These are phyloP conservation scores for Chalaropsis thielavioides DNA, from an alignment of 2,329 filamentous ascomycete genomes.

Conservation along the genomic window DNA sequence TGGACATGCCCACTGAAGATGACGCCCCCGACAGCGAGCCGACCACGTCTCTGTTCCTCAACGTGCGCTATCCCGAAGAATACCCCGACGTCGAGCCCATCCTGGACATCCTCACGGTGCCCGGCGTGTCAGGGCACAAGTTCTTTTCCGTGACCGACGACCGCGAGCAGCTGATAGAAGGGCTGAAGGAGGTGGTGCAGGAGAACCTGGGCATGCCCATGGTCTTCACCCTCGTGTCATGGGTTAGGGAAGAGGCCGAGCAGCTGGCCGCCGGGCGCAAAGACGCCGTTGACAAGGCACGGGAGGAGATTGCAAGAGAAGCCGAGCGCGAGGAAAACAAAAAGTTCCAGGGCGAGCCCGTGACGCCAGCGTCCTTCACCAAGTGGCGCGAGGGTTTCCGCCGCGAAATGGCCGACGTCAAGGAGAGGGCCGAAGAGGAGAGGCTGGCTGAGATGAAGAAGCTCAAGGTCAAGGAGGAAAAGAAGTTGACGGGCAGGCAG, in stretches of 20 bases:
- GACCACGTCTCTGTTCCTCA: constrained; percentile 56
- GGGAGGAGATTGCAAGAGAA: constrained; percentile 40
- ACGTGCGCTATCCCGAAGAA: constrained; percentile 73
- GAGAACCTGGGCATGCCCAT: constrained; percentile 96
- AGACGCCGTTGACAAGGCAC: constrained; percentile 43
- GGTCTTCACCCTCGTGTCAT: constrained; percentile 81
- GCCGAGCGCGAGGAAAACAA: constrained; percentile 85
- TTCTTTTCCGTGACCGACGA: constrained; percentile 71
- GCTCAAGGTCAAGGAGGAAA: constrained; percentile 51
- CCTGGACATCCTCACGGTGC: constrained; percentile 63
- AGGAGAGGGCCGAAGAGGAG: constrained; percentile 55
- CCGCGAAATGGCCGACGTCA: constrained; percentile 65
- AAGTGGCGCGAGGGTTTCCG: constrained; percentile 69
- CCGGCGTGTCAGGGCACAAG: constrained; percentile 52
- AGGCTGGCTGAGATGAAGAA: constrained; percentile 71
- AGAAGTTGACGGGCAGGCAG: constrained; percentile 57
- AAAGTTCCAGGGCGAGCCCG: constrained; percentile 84
- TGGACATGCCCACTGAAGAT: constrained; percentile 60
- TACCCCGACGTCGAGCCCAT: constrained; percentile 81
- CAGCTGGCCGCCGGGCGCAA: constrained; percentile 62
- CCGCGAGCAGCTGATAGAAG: constrained; percentile 56
- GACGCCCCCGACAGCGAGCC: constrained; percentile 43
- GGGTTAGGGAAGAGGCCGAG: constrained; percentile 84
- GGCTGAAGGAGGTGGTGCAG: constrained; percentile 60
- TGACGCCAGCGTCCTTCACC: constrained; percentile 74